Base-by-base conservation (phyloP, 148 eudicot species). In the Suaeda aralocaspica region DNA sequence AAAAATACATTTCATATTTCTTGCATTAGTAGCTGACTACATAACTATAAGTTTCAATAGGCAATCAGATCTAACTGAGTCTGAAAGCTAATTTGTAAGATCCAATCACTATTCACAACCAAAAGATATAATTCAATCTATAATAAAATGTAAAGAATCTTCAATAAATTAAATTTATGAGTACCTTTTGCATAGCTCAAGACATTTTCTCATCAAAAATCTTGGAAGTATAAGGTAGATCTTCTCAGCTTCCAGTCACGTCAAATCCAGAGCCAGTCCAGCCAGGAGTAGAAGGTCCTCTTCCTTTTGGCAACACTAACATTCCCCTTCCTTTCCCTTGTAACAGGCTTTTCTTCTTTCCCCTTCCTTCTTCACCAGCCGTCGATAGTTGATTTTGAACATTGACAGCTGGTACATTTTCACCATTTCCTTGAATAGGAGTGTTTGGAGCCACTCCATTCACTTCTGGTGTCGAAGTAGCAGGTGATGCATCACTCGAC, bases 261-360 rank as follows among this genome's bases (percentile, higher is more conserved):
- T 94, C 92, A 68, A 91, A 91, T 41, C 97, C 98, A 74, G 98
- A 83, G 70, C 97, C 97, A 16, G 98, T 94, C 98, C 98, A 91
- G 44, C 96, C 96, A 51, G 93, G 78, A 52, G 77, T 66, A 52
- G 82, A 66, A 59, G 86, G 71, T 69, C 85, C 88, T 82, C 95
- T 86, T 42, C 92, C 91, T 78, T 89, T 94, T 19, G 92, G 83
- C 61, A 89, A 75, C 7, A 88, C 91, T 67, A 92, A 95, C 9
- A 91, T 66, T 53, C 97, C 98, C 70, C 74, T 87, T 68, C 84
- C 88, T 87, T 77, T 87, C 41, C 92, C 98, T 19, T 84, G 91
- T 31, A 77, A 64, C 41, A 41, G 64, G 36, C 18, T 76, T 79
- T 90, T 90, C 90, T 87, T 91, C 84, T 87, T 91, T 56, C 81